phyloP scores from a whole-genome alignment of 495 filamentous ascomycete species.

The Pseudevernia furfuracea region DNA sequence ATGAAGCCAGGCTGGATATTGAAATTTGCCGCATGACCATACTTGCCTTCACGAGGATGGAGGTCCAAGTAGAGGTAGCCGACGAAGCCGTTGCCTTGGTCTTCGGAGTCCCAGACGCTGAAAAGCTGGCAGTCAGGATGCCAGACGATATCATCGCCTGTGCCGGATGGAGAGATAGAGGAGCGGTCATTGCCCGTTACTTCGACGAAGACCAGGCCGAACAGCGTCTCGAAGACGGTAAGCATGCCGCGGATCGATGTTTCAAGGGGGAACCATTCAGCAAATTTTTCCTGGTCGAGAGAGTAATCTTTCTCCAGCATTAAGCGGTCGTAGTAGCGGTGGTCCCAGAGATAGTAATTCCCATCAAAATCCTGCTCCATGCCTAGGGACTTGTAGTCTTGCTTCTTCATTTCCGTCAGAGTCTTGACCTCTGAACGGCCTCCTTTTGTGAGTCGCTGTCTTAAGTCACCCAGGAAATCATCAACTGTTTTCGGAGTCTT shows the following conservation, averaged over 20 bases:
- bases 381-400: constrained; percentile 55
- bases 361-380: constrained; percentile 51
- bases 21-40: constrained; percentile 70
- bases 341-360: constrained; percentile 88
- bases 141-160: constrained; percentile 61
- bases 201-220: constrained; percentile 87
- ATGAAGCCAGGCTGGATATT: constrained; percentile 64
- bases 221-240: constrained; percentile 85
- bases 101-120: constrained; percentile 63
- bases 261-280: constrained; percentile 88
- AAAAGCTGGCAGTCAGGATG: constrained; percentile 63
- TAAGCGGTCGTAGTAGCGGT: constrained; percentile 77
- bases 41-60: constrained; percentile 59
- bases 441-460: constrained; percentile 63
- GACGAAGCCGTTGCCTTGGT: constrained; percentile 57
- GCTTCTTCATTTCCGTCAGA: constrained; percentile 71
- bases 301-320: constrained; percentile 88
- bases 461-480: constrained; percentile 75
- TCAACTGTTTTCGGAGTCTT: constrained; percentile 82
- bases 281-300: constrained; percentile 80
- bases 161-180: constrained; percentile 46
- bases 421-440: constrained; percentile 68
- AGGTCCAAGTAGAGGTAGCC: constrained; percentile 67
- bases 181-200: constrained; percentile 54
- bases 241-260: constrained; percentile 86